Conservation (phyloP, 345 rosid species). For the Cardamine chenopodiifolia region DNA sequence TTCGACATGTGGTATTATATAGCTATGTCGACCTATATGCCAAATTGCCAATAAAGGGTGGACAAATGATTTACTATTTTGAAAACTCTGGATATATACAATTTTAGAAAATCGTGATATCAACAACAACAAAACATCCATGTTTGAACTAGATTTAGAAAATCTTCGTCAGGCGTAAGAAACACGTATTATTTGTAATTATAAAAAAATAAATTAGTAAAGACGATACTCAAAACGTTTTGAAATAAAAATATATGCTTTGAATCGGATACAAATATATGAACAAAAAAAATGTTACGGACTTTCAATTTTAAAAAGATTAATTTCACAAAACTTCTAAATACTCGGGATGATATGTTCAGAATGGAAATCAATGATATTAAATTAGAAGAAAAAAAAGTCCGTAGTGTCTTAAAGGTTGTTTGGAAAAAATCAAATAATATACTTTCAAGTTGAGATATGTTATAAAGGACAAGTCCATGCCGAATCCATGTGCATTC, state of each 20-base stretch:
- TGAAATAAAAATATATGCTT: too few relatives aligned
- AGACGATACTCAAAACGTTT: too few relatives aligned
- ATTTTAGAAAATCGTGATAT: neutral
- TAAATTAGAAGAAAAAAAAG: neutral
- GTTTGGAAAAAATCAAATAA: too few relatives aligned
- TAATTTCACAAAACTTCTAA: too few relatives aligned
- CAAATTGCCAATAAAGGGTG: too few relatives aligned
- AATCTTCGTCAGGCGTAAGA: neutral
- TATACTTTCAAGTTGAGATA: neutral
- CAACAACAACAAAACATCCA: neutral
- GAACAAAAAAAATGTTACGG: too few relatives aligned
- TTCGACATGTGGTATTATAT: neutral
- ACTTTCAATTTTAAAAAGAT: too few relatives aligned
- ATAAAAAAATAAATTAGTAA: too few relatives aligned
- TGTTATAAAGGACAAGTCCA: neutral
- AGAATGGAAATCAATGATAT: neutral
- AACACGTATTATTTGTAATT: neutral
- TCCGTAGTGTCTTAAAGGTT: neutral
- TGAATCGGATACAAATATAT: too few relatives aligned
- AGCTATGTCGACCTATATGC: constrained; percentile 26
- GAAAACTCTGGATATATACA: neutral
- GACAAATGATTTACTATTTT: neutral
- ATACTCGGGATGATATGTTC: neutral
- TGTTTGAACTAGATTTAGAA: neutral
- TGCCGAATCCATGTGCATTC: constrained; percentile 25